A percentile compares a stretch with the other conserved stretches of the same genome.
Evolutionary conservation across 2,329 filamentous ascomycete species (phyloP).

Genomic region (Cordyceps pruinosa): DNA sequence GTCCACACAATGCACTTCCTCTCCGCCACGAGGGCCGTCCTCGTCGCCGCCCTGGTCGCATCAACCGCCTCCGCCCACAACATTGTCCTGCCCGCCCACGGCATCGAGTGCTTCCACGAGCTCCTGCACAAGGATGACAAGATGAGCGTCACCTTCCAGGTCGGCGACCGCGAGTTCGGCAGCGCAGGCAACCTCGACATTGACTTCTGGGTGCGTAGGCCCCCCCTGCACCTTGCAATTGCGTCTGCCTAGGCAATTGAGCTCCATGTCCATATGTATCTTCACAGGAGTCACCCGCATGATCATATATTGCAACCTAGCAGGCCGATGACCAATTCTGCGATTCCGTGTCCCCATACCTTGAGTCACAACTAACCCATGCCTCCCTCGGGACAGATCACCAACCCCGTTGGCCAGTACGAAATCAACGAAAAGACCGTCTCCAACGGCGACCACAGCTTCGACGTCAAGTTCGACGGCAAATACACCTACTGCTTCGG

Average conservation of each 20-base stretch:
- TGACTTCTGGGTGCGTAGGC: constrained; percentile 79
- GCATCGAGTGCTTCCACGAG: constrained; percentile 97
- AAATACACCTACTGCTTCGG: constrained; percentile 97
- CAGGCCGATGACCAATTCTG: neutral
- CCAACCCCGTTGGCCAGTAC: constrained; percentile 68
- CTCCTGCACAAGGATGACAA: constrained; percentile 84
- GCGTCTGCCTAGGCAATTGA: neutral
- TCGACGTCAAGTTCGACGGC: constrained; percentile 77
- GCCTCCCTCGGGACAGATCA: constrained; percentile 47
- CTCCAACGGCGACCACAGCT: constrained; percentile 88
- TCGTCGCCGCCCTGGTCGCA: constrained; percentile 34
- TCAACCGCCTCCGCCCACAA: constrained; percentile 75
- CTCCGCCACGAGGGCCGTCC: constrained; percentile 37
- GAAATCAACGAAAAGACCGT: constrained; percentile 74
- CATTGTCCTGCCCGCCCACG: constrained; percentile 89
- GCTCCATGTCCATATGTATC: neutral
- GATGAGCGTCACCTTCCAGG: constrained; percentile 98
- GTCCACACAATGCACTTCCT: constrained; percentile 34
- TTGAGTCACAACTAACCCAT: constrained; percentile 15
- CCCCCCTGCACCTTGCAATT: neutral
- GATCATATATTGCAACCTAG: neutral
- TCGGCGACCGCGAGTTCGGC: constrained; percentile 93
- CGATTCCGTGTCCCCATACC: neutral
- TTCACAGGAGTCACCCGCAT: neutral
- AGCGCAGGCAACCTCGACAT: constrained; percentile 91